Base-by-base conservation (phyloP, 2,329 filamentous ascomycete species). In the Bipolaris victoriae region DNA sequence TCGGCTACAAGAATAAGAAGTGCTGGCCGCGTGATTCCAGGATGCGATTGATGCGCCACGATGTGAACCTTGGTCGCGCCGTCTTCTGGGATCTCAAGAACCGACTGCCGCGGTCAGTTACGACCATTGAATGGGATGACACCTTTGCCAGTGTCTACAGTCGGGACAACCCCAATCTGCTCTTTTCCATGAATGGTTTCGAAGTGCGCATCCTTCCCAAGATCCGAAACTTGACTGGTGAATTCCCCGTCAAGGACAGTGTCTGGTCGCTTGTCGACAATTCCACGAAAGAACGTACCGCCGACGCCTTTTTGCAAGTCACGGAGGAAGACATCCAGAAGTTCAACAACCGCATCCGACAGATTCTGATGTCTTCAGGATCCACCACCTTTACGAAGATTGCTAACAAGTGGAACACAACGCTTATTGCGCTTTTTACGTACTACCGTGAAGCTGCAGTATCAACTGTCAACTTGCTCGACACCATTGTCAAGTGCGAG, bases 1-100 rank as follows among this genome's bases (percentile, higher is more conserved):
- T 99, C 68, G 95, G 95, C 0, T 99, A 98, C 78, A 93, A 91
- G 81, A 99, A 96, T 79, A 99, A 99, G 83, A 99, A 98, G 77
- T 99, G 96, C 79, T 99, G 95, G 95, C 96, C 95, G 40, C 88
- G 95, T 69, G 95, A 99, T 75, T 97, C 93, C 22, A 88, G 95
- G 49, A 99, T 99, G 96, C 89, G 96, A 44, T 80, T 99, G 69
- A 99, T 99, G 95, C 88, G 95, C 62, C 95, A 99, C 77, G 95
- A 99, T 78, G 96, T 99, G 65, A 98, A 99, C 69, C 87, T 99
- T 40, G 95, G 96, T 40, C 89, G 96, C 58, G 96, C 96, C 57
- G 95, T 97, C 1, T 99, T 99, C 81, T 99, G 95, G 95, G 94
- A 99, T 74, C 79, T 99, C 76, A 98, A 99, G 84, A 99, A 99